Base-by-base conservation (phyloP, 768 basidiomycete genomes). In the Termitomyces titanicus region DNA sequence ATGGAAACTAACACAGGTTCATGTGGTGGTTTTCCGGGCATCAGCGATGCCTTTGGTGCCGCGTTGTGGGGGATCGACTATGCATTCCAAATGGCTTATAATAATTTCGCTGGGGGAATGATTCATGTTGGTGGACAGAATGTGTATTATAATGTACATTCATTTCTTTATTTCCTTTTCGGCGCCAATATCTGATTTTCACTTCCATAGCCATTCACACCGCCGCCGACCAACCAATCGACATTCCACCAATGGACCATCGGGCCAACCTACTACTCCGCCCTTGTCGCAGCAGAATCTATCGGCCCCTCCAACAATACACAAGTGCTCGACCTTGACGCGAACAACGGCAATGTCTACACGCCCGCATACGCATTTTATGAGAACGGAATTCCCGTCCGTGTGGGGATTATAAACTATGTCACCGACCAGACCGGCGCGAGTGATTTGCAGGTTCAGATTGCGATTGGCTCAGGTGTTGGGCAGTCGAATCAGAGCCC, bases 361-460 rank as follows among this genome's bases (percentile, higher is more conserved):
- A 85, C 85, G 8, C 86, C 89, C 17, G 77, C 79, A 7, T 87
- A 89, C 64, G 87, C 80, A 9, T 81, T 93, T 48, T 93, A 89
- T 64, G 88, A 92, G 66, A 74, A 83, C 55, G 85, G 81, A 18
- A 70, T 72, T 6, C 80, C 86, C 0, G 74, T 76, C 1, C 79
- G 86, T 40, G 74, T 90, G 13, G 83, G 81, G 13, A 67, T 93
- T 34, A 77, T 92, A 73, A 94, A 93, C 70, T 92, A 79, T 62
- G 75, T 88, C 53, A 74, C 76, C 33, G 89, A 90, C 61, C 60
- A 74, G 0, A 72, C 78, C 2, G 87, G 87, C 31, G 80, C 75
- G 1, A 83, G 75, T 63, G 76, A 83, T 58, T 74, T 81, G 55
- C 78, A 71, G 0, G 84, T 77, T 3, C 73, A 72, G 7, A 75